phyloP scores from a whole-genome alignment of 2,329 filamentous ascomycete species.

The Trichoderma harzianum region DNA sequence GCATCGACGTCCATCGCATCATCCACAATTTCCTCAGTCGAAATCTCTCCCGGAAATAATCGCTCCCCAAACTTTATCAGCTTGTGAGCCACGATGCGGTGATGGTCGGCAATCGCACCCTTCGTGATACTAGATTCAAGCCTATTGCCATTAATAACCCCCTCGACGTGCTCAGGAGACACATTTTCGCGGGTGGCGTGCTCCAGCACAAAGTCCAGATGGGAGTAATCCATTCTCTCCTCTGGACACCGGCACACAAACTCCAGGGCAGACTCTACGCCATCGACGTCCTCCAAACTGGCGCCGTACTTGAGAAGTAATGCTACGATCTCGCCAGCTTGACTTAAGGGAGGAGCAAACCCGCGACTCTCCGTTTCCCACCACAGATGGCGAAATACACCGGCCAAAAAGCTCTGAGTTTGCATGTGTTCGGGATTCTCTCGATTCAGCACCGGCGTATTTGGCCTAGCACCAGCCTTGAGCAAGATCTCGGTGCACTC shows the following conservation, averaged over 20 bases:
- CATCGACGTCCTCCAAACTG: background rate
- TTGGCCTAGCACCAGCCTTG: background rate
- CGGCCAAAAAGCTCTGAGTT: background rate
- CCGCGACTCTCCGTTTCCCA: background rate
- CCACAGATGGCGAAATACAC: background rate
- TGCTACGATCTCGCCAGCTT: background rate
- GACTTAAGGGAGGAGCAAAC: background rate
- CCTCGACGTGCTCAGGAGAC: background rate
- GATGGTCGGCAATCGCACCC: background rate
- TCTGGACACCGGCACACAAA: background rate
- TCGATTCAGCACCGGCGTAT: background rate
- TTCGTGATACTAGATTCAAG: rapidly evolving
- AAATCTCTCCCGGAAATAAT: background rate
- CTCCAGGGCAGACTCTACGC: background rate
- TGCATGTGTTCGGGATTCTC: background rate
- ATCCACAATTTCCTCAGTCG: background rate
- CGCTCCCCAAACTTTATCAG: background rate
- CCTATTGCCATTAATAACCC: background rate
- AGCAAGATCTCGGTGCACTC: background rate
- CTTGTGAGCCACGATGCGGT: background rate
- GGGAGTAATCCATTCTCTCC: background rate
- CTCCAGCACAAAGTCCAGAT: background rate
- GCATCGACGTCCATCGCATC: background rate
- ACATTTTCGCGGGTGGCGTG: background rate
- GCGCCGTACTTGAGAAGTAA: background rate